Evolutionary conservation across 202 grass and related monocot species (phyloP), one percentile per base, ranked within the genome.

Genomic region (Schoenoplectus tabernaemontani): DNA sequence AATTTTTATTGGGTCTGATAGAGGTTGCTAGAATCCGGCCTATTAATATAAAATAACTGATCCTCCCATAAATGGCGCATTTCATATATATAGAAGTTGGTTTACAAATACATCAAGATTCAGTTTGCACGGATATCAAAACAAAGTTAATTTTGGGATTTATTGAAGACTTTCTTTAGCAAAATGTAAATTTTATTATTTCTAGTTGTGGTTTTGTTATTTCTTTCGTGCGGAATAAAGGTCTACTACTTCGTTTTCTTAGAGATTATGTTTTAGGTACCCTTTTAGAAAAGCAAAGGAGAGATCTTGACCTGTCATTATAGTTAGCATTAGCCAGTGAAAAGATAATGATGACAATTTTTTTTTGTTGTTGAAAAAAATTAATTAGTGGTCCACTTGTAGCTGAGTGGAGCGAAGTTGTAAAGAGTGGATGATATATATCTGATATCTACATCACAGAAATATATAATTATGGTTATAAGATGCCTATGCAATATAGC

Each of bases 401-500:
- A 33, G 1, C 23, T 65, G 24, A 80, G 59, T 80, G 59, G 59
- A 80, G 13, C 36, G 19, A 63, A 32, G 41, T 37, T 80, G 57
- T 65, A 63, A 28, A 63, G 22, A 61, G 42, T 56, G 41, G 36
- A 43, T 78, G n/a, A 36, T 61, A 78, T 62, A 53, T 61, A 30
- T 78, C 76, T 28, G 56, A 53, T 61, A 30, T 78, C 76, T 28
- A 56, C 57, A 61, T 62, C 76, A 43, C 20, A 60, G 1, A 79
- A 79, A 79, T 79, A 79, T 46, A 36, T 48, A 48, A 33, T 26
- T 79, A 28, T 79, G 32, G 23, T 43, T 22, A 77, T 41, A 28
- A 51, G 23, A 50, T 73, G 44, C 11, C 24, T 51, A 32, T 73
- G 10, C 16, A 32, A 73, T 30, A 69, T 46, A 11, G 3, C 9